Evolutionary conservation across 2,329 filamentous ascomycete genomes (phyloP), one percentile per base, ranked within the genome.

Genomic region (Alternaria sp.): DNA sequence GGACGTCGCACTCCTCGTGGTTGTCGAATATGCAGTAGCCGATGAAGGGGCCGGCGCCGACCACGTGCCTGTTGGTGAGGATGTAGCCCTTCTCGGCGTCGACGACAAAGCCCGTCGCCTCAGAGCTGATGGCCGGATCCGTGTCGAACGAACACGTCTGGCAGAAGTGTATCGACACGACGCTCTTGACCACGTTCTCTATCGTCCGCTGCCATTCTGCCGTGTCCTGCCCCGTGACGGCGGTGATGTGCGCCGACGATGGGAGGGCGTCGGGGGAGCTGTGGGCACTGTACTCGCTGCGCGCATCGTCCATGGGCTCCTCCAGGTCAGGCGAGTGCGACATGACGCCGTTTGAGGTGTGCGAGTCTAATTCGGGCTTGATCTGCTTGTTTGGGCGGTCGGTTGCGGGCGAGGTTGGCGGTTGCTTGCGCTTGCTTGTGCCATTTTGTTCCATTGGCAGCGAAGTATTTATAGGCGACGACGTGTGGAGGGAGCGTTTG

Each of bases 11-110:
- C 84, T 91, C 89, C 79, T 99, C 96, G 81, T 99, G 96, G 78
- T 99, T 99, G 80, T 99, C 96, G 79, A 99, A 99, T 71, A 99
- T 94, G 78, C 92, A 94, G 82, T 97, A 97, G 51, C 96, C 96
- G 91, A 95, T 98, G 81, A 99, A 99, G 1, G 96, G 96, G 1
- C 96, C 96, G 1, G 96, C 88, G 68, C 96, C 93, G 45, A 98
- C 96, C 30, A 99, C 96, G 83, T 99, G 96, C 62, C 83, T 80
- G 72, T 86, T 86, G 54, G 84, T 86, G 65, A 86, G 76, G 59
- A 83, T 90, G 72, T 83, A 91, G 79, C 96, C 96, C 79, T 89
- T 89, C 82, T 97, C 91, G 6, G 96, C 93, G 82, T 99, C 96
- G 23, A 99, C 96, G 15, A 99, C 94, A 77, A 99, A 99, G 8